phyloP scores from a whole-genome alignment of 177 flowering plant species.

The Tripterygium wilfordii region DNA sequence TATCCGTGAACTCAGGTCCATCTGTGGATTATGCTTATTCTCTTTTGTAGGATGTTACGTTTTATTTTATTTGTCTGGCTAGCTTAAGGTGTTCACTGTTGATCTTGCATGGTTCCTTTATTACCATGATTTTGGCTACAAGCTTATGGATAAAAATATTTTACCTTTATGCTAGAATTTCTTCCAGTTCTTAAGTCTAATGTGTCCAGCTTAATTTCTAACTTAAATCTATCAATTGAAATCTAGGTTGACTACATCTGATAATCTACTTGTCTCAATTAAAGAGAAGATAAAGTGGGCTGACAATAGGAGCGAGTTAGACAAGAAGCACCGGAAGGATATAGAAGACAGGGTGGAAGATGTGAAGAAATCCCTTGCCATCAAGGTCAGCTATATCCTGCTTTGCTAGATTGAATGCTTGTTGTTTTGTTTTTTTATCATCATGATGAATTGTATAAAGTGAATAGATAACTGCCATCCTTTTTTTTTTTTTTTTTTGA shows the following conservation, averaged over 20 bases:
- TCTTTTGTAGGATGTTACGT: too few relatives aligned
- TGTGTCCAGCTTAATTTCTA: not conserved
- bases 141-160: too few relatives aligned
- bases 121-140: too few relatives aligned
- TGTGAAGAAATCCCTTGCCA: conserved; percentile 63
- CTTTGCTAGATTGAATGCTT: conserved; percentile 2
- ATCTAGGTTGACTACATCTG: conserved; percentile 82
- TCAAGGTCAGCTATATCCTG: conserved; percentile 70
- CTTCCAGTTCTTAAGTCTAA: not conserved
- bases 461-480: too few relatives aligned
- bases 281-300: conserved; percentile 98
- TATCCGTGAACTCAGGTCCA: too few relatives aligned
- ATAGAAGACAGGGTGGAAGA: conserved; percentile 71
- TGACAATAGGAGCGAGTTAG: conserved; percentile 73
- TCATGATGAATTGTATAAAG: not conserved
- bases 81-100: too few relatives aligned
- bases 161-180: too few relatives aligned
- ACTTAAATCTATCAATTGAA: conserved; percentile 3
- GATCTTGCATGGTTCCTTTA: too few relatives aligned
- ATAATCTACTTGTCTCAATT: conserved; percentile 67
- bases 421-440: not conserved
- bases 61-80: too few relatives aligned
- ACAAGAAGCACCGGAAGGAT: conserved; percentile 77
- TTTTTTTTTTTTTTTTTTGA: too few relatives aligned
- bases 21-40: too few relatives aligned